Conservation (phyloP, 1,139 yeast species). For the Geotrichum carabidarum region DNA sequence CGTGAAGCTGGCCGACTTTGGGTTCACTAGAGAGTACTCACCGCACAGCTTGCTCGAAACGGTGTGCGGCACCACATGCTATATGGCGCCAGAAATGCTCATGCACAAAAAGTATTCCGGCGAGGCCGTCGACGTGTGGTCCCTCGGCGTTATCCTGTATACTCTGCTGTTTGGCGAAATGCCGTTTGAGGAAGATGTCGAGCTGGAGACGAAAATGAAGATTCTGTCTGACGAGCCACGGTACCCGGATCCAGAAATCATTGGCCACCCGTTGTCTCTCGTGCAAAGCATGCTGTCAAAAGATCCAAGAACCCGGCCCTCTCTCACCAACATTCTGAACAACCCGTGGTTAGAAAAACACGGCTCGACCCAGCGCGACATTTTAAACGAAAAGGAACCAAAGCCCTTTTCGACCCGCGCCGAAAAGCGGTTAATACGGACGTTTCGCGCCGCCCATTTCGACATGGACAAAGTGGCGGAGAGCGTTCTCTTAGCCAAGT, state of each 20-base stretch:
- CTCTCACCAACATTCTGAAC: constrained; percentile 53
- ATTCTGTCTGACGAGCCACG: constrained; percentile 64
- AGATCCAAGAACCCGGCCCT: constrained; percentile 61
- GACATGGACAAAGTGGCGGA: constrained; percentile 60
- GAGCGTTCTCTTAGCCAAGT: constrained; percentile 56
- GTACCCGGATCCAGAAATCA: constrained; percentile 41
- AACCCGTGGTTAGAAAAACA: constrained; percentile 56
- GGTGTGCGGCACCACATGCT: constrained; percentile 89
- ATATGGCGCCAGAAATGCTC: constrained; percentile 93
- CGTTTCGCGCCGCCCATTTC: constrained; percentile 58
- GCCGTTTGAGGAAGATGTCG: constrained; percentile 81
- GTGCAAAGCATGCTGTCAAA: constrained; percentile 56
- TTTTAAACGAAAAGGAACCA: constrained; percentile 38
- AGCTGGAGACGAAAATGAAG: constrained; percentile 52
- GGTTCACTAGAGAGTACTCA: constrained; percentile 80
- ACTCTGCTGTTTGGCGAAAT: constrained; percentile 80
- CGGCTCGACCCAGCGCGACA: constrained; percentile 44
- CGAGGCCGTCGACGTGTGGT: constrained; percentile 81
- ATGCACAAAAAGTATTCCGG: constrained; percentile 70
- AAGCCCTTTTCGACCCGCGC: constrained; percentile 52
- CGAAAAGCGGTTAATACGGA: constrained; percentile 63
- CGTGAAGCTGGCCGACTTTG: constrained; percentile 84
- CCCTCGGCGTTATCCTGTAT: constrained; percentile 87
- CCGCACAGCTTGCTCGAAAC: constrained; percentile 62
- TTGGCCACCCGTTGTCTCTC: constrained; percentile 48